phyloP scores from a whole-genome alignment of 495 filamentous ascomycete genomes.

The Penicillium parvum region DNA sequence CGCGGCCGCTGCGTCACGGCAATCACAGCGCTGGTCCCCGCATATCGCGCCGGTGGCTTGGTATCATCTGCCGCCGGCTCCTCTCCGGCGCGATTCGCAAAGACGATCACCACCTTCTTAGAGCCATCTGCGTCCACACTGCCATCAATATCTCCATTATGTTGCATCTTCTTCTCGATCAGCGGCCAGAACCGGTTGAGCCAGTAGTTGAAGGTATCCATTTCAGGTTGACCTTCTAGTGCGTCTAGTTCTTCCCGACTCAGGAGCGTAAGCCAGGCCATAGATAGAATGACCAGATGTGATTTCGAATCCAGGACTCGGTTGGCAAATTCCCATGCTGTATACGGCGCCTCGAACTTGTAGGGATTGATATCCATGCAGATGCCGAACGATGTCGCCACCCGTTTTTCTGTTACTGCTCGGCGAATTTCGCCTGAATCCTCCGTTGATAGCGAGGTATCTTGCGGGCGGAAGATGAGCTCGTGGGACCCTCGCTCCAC shows the following conservation, averaged over 20 bases:
- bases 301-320: slow-evolving; percentile 62
- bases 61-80: slow-evolving; percentile 54
- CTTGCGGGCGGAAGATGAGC: slow-evolving; percentile 24
- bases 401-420: slow-evolving; percentile 14
- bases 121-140: slow-evolving; percentile 6
- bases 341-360: slow-evolving; percentile 71
- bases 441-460: background rate
- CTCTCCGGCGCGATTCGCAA: slow-evolving; percentile 74
- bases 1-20: slow-evolving; percentile 52
- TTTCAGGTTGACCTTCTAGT: slow-evolving; percentile 58
- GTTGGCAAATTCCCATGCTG: slow-evolving; percentile 80
- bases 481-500: slow-evolving; percentile 48
- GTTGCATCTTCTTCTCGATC: slow-evolving; percentile 47
- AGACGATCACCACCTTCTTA: slow-evolving; percentile 68
- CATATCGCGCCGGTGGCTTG: slow-evolving; percentile 52
- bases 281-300: slow-evolving; percentile 72
- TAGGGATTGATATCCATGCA: slow-evolving; percentile 76
- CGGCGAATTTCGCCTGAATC: background rate
- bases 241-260: slow-evolving; percentile 43
- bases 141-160: slow-evolving; percentile 24
- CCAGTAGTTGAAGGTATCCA: slow-evolving; percentile 87
- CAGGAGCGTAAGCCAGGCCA: slow-evolving; percentile 77
- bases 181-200: slow-evolving; percentile 75
- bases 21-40: slow-evolving; percentile 80
- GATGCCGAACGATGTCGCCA: slow-evolving; percentile 74